A percentile compares a stretch with the other conserved stretches of the same genome.
Conservation (phyloP, 2,329 filamentous ascomycete genomes). For the Neoscytalidium dimidiatum region DNA sequence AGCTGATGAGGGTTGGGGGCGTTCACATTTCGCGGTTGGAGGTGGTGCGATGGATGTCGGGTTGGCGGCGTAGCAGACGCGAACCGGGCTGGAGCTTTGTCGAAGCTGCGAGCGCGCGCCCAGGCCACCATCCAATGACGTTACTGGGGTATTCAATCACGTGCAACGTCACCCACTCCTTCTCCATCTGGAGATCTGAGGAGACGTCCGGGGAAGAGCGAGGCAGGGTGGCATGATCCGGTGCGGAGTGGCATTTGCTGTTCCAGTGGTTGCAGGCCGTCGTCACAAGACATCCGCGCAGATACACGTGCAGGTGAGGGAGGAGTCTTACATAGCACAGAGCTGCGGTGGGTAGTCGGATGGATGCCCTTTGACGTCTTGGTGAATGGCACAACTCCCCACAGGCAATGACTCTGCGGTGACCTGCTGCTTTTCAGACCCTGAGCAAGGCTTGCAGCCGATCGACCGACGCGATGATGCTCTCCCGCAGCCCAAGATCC, state of each 20-base stretch:
- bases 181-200: slow-evolving; percentile 19
- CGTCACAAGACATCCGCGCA: background rate
- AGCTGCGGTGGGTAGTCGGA: no score
- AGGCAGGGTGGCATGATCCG: background rate
- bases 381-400: background rate
- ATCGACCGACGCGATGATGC: slow-evolving; percentile 7
- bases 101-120: slow-evolving; percentile 11
- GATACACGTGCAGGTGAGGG: background rate
- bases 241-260: background rate
- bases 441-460: background rate
- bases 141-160: slow-evolving; percentile 11
- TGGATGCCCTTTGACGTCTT: no score
- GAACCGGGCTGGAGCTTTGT: slow-evolving; percentile 6
- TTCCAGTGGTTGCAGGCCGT: background rate
- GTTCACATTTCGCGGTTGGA: slow-evolving; percentile 20
- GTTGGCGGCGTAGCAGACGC: slow-evolving; percentile 17
- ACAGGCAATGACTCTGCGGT: background rate
- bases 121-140: slow-evolving; percentile 12
- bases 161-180: background rate
- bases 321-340: no score
- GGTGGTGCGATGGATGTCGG: slow-evolving; percentile 23
- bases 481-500: background rate
- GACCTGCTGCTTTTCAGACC: background rate
- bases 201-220: slow-evolving; percentile 1
- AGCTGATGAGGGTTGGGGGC: slow-evolving; percentile 10